Evolutionary conservation across 2,329 filamentous ascomycete species (phyloP).

Genomic region (Hyphodiscus sp.): DNA sequence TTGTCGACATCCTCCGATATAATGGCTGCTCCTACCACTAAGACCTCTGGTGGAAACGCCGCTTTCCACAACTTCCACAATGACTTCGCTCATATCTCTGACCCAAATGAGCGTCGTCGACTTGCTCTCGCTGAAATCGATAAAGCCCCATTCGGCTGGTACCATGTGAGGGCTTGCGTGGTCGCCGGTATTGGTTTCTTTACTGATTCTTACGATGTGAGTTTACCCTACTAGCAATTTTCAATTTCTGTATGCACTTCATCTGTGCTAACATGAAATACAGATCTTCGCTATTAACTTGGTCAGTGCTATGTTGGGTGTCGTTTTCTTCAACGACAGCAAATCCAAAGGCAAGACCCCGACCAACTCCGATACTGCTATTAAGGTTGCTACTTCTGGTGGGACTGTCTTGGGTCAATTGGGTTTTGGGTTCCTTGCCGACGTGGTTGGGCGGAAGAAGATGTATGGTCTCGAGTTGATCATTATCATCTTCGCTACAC

Average conservation of each 20-base stretch:
- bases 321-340: slow-evolving; percentile 16
- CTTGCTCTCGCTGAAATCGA: slow-evolving; percentile 77
- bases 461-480: slow-evolving; percentile 77
- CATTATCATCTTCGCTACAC: slow-evolving; percentile 71
- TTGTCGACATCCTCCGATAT: slow-evolving; percentile 39
- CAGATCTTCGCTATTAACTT: slow-evolving; percentile 9
- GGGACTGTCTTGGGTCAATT: slow-evolving; percentile 81
- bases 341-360: slow-evolving; percentile 55
- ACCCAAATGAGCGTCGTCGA: slow-evolving; percentile 72
- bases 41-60: slow-evolving; percentile 57
- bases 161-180: slow-evolving; percentile 64
- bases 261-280: slow-evolving; percentile 65
- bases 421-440: slow-evolving; percentile 71
- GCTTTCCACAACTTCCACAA: slow-evolving; percentile 73
- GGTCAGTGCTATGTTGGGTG: slow-evolving; percentile 16
- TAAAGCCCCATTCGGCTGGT: slow-evolving; percentile 76
- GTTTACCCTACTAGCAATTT: neutral
- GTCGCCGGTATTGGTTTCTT: slow-evolving; percentile 62
- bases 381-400: slow-evolving; percentile 78
- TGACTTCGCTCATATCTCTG: slow-evolving; percentile 57
- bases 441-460: slow-evolving; percentile 68
- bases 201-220: slow-evolving; percentile 68
- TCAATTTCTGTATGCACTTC: neutral
- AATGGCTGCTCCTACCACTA: slow-evolving; percentile 45
- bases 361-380: slow-evolving; percentile 63